Evolutionary conservation across 2,329 filamentous ascomycete species (phyloP), one percentile per base, ranked within the genome.

Genomic region (Aspergillus sp.): DNA sequence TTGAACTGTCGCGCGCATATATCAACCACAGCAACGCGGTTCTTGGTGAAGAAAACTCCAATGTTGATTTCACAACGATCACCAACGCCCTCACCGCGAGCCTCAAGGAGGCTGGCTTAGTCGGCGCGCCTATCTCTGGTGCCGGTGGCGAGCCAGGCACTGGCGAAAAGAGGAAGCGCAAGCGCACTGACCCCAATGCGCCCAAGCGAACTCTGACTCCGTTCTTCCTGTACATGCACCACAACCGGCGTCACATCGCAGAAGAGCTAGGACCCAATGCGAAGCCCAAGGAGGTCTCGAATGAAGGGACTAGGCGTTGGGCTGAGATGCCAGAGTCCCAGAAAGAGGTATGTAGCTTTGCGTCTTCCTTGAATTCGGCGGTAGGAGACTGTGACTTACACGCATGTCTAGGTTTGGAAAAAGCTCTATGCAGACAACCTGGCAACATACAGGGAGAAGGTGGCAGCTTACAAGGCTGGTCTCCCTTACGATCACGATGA

Each of bases 201-300:
- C 93, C 93, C 59, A 98, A 97, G 85, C 87, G 93, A 51, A 93
- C 93, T 8, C 77, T 97, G 70, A 98, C 93, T 5, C 92, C 93
- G 2, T 97, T 96, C 81, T 96, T 98, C 81, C 81, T 97, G 60
- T 98, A 92, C 80, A 91, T 96, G 82, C 89, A 96, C 75, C 88
- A 89, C 63, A 91, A 91, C 63, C 89, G 95, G 50, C 84, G 87
- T 51, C 88, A 90, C 72, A 95, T 98, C 66, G 88, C 90, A 57
- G 82, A 81, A 34, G 91, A 96, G 66, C 83, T 96, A 11, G 90
- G 89, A 20, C 73, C 85, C n/a, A 83, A 86, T 59, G 86, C 88
- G 7, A 88, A 89, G 73, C 93, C 93, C 73, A 91, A 91, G 70
- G 91, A 93, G 57, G 90, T 98, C 49, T 89, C 92, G 71, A 86